A percentile compares a stretch with the other conserved stretches of the same genome.
Evolutionary conservation across 2,329 filamentous ascomycete genomes (phyloP).

Genomic region (Pseudocercospora crystallina): DNA sequence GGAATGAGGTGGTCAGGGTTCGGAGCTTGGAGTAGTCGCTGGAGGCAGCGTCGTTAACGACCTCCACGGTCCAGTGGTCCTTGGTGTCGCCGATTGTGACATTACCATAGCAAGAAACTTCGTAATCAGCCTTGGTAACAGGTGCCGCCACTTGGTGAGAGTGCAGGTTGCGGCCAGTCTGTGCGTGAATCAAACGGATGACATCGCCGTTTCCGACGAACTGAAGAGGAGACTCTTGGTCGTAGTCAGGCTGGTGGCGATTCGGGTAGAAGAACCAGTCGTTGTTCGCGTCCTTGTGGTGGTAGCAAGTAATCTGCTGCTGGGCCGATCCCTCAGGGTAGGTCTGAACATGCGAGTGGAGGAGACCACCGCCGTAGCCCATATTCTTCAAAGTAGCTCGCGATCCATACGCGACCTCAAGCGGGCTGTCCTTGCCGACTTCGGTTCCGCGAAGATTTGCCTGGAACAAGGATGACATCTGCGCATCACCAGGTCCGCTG

Average conservation of each 20-base stretch:
- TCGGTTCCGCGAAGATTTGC: slow-evolving; percentile 92
- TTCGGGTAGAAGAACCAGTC: slow-evolving; percentile 99
- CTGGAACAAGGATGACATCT: slow-evolving; percentile 99
- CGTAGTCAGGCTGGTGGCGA: slow-evolving; percentile 71
- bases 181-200: slow-evolving; percentile 86
- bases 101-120: slow-evolving; percentile 96
- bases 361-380: slow-evolving; percentile 94
- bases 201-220: slow-evolving; percentile 76
- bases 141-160: slow-evolving; percentile 89
- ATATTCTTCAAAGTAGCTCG: slow-evolving; percentile 96
- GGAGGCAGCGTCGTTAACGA: slow-evolving; percentile 84
- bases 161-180: slow-evolving; percentile 95
- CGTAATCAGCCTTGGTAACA: slow-evolving; percentile 81
- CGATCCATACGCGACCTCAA: slow-evolving; percentile 88
- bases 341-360: slow-evolving; percentile 95
- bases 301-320: slow-evolving; percentile 98
- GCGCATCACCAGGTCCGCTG: slow-evolving; percentile 94
- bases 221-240: slow-evolving; percentile 65
- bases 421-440: slow-evolving; percentile 88
- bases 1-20: slow-evolving; percentile 90
- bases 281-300: slow-evolving; percentile 99
- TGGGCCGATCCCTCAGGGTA: slow-evolving; percentile 91
- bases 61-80: slow-evolving; percentile 94
- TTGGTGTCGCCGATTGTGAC: slow-evolving; percentile 93
- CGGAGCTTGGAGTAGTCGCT: slow-evolving; percentile 80